Evolutionary conservation across 2,329 filamentous ascomycete genomes (phyloP).

Genomic region (Fusarium pseudograminearum): DNA sequence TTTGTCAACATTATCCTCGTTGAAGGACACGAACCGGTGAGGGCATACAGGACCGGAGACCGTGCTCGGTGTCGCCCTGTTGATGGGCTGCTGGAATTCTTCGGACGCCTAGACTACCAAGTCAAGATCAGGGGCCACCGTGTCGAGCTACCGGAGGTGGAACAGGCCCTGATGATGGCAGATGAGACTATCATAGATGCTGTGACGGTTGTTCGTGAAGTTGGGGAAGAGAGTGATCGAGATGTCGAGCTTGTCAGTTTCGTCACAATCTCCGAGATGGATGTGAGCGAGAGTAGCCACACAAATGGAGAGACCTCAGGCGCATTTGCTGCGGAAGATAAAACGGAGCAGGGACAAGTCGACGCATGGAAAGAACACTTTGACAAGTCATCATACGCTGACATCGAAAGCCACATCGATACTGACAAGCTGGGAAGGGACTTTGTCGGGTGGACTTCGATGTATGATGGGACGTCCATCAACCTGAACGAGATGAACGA

Average conservation of each 20-base stretch:
- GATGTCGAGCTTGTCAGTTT: not conserved
- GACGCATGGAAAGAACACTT: conserved; percentile 20
- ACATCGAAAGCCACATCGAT: conserved; percentile 22
- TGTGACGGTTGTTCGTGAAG: conserved; percentile 1
- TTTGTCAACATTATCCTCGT: not conserved
- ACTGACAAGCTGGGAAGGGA: conserved; percentile 33
- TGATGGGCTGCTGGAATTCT: conserved; percentile 40
- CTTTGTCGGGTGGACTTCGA: conserved; percentile 46
- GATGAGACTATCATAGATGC: not conserved
- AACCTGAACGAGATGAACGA: conserved; percentile 41
- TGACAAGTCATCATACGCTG: conserved; percentile 24
- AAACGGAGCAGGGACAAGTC: not conserved
- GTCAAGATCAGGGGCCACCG: conserved; percentile 51
- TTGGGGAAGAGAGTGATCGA: not conserved
- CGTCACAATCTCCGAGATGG: not conserved
- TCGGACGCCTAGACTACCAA: conserved; percentile 45
- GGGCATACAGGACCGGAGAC: conserved; percentile 44
- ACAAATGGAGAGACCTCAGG: not conserved
- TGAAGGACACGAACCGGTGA: not conserved
- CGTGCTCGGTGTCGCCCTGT: conserved; percentile 33
- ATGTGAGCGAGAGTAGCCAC: not conserved
- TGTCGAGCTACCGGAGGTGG: conserved; percentile 49
- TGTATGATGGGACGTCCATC: conserved; percentile 41
- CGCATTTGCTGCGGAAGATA: not conserved
- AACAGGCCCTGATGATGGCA: conserved; percentile 16